Evolutionary conservation across 192 early-diverging fungal species (phyloP), one percentile per base, ranked within the genome.

Genomic region (Coemansia sp.): DNA sequence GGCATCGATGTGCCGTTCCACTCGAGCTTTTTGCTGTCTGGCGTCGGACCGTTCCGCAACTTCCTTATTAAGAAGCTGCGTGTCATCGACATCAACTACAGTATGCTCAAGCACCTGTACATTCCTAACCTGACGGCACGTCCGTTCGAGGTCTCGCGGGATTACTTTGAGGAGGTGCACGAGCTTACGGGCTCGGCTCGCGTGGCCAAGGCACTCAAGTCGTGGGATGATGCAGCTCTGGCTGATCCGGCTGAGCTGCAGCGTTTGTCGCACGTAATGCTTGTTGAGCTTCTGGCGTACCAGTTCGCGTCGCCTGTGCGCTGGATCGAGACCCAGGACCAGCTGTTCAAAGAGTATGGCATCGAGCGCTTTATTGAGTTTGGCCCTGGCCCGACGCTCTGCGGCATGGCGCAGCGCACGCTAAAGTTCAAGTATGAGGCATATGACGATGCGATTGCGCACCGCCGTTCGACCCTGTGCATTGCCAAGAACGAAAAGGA

Each of bases 1-100:
- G 95, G 95, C 46, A 92, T 97, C 54, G 95, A 97, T 68, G 91
- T 97, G 28, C 95, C 95, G 40, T 97, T 97, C 89, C 95, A 97
- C 81, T 96, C 93, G 2, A 84, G 82, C 60, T 89, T 93, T 84
- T 84, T 97, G 60, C 67, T 86, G 37, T 90, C 84, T 61, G 94
- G 94, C 73, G 89, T 93, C 58, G 79, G 85, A 49, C 89, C 63
- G 48, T 98, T 98, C 92, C 89, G 93, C 54, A 86, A 86, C 44
- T 84, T 93, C 60, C 81, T 98, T 23, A 84, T 76, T 50, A 86
- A 86, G 64, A 93, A 90, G 71, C 84, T 96, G 88, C 87, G 59
- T 86, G 82, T 20, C 40, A 44, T 69, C 64, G 86, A 89, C 53
- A 79, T 84, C 21, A 73, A 86, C 42, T 80, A 85, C 67, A 80